Percentiles rank a stretch among this genome's conserved stretches.
phyloP scores from a whole-genome alignment of 352 stramenopile species.

The Globisporangium takayamanum region DNA sequence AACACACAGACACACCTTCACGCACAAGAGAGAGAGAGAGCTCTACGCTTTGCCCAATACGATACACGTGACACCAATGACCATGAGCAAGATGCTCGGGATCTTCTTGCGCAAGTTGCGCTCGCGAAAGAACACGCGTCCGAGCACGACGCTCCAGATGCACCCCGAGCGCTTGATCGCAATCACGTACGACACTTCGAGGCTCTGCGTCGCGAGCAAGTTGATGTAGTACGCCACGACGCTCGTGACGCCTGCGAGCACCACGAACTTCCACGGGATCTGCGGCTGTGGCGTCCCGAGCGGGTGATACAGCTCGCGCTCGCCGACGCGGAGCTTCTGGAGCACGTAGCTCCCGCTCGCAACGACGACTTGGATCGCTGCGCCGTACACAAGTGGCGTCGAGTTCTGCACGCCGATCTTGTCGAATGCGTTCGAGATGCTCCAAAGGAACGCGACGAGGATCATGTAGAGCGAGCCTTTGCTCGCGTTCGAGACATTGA shows the following conservation, averaged over 20 bases:
- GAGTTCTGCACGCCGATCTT: constrained; percentile 82
- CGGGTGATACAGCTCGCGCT: constrained; percentile 51
- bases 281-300: constrained; percentile 40
- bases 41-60: constrained; percentile 51
- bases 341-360: constrained; percentile 52
- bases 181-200: constrained; percentile 82
- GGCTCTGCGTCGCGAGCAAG: constrained; percentile 64
- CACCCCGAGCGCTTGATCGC: constrained; percentile 80
- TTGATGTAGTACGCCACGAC: constrained; percentile 84
- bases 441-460: constrained; percentile 75
- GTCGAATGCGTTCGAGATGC: constrained; percentile 78
- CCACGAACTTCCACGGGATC: constrained; percentile 67
- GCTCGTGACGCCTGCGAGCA: constrained; percentile 59
- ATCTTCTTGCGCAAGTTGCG: constrained; percentile 72
- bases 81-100: constrained; percentile 77
- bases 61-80: constrained; percentile 72
- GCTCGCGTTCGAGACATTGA: constrained; percentile 49
- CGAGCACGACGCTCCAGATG: constrained; percentile 78
- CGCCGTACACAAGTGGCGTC: constrained; percentile 63
- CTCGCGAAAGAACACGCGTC: constrained; percentile 68
- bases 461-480: constrained; percentile 83
- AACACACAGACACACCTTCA: not conserved
- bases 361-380: constrained; percentile 68
- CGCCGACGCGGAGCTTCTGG: constrained; percentile 48
- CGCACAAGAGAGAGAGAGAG: too few species aligned